Evolutionary conservation across 2,329 filamentous ascomycete genomes (phyloP), one percentile per base, ranked within the genome.

Genomic region (Orbilia oligospora): DNA sequence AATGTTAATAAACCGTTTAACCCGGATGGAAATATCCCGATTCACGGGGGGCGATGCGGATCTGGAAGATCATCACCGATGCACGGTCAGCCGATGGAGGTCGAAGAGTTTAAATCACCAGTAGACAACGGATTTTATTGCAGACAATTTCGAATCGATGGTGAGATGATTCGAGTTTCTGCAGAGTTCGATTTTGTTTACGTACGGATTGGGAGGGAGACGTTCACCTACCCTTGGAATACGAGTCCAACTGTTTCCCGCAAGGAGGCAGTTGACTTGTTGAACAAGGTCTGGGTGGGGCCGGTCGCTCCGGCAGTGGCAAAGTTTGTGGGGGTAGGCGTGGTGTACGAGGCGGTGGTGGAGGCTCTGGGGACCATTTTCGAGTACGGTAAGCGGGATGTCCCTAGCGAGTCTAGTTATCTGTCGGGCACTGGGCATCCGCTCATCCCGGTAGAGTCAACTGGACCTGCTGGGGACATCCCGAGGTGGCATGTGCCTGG

Each of bases 1-100:
- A 41, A 24, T 61, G 10, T 36, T 24, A 27, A 16, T 5, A 5
- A 20, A 5, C 16, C n/a, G 14, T 20, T 6, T 2, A 20, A 16
- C 1, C 9, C 30, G 27, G 55, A 10, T 20, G 18, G 16, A 46
- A 46, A 61, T 3, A 41, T 24, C n/a, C 55, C 8, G 10, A 14
- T 61, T 24, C 55, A 61, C 55, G 55, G 36, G 41, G 55, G 30
- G 10, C 16, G n/a, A 1, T 61, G 55, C 14, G 36, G 55, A 24
- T 44, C 55, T n/a, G 36, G 2, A 53, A 22, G 10, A 5, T 24
- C 36, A 8, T 44, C 33, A 4, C 55, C 18, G 5, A 61, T n/a
- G 1, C 20, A 18, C 1, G 10, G 6, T 4, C 12, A 14, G 5
- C 6, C 5, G 3, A 36, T 5, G 5, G n/a, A 10, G 8, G 14